Conservation (phyloP, 2,329 filamentous ascomycete genomes). For the Dothideomycetidae sp. region DNA sequence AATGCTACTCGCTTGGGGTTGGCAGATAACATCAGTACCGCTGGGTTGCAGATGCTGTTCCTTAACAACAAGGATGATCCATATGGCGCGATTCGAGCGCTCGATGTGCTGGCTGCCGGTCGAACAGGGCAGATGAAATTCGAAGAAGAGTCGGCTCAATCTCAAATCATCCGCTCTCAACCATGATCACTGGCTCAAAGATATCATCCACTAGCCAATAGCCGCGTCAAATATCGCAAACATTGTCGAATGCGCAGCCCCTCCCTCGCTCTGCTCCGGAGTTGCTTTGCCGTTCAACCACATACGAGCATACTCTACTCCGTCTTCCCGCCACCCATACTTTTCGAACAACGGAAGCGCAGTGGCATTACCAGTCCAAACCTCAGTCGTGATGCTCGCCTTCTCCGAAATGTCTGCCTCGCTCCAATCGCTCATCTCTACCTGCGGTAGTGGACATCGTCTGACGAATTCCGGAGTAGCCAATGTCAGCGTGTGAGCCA, state of each 20-base stretch:
- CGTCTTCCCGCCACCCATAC: slow-evolving; percentile 20
- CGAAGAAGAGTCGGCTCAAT: too few relatives aligned
- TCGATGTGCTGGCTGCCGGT: neutral
- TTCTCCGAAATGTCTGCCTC: slow-evolving; percentile 12
- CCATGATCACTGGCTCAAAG: too few relatives aligned
- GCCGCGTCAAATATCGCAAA: slow-evolving; percentile 26
- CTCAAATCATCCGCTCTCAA: too few relatives aligned
- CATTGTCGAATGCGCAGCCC: slow-evolving; percentile 19
- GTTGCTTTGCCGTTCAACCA: slow-evolving; percentile 23
- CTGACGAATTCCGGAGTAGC: slow-evolving; percentile 12
- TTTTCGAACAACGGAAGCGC: slow-evolving; percentile 21
- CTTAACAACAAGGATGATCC: slow-evolving; percentile 88
- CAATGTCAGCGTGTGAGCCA: slow-evolving; percentile 18
- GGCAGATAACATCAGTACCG: slow-evolving; percentile 63
- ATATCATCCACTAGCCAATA: slow-evolving; percentile 13
- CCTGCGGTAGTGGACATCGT: slow-evolving; percentile 9
- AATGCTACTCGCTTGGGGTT: slow-evolving; percentile 57
- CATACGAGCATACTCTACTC: slow-evolving; percentile 26
- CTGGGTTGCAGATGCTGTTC: slow-evolving; percentile 86
- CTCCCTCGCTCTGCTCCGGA: slow-evolving; percentile 20
- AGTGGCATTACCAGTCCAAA: slow-evolving; percentile 21
- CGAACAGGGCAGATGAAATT: too few relatives aligned
- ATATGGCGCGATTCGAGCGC: slow-evolving; percentile 57
- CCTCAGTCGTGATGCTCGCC: slow-evolving; percentile 20
- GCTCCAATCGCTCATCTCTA: slow-evolving; percentile 7